Evolutionary conservation across 169 alveolate species (phyloP), one percentile per base, ranked within the genome.

Genomic region (Plasmodium malariae): DNA sequence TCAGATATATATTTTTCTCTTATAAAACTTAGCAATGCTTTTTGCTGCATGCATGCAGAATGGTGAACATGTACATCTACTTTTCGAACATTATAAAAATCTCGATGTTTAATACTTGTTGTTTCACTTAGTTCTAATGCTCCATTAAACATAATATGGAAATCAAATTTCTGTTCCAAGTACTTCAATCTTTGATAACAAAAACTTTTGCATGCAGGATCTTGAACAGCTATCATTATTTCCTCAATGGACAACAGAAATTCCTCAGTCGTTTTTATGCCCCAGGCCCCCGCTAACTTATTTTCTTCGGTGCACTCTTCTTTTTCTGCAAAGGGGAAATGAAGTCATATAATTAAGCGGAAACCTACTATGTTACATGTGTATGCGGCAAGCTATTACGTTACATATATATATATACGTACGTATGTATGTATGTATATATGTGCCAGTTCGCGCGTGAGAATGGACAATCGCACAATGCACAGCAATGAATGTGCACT

Each of bases 11-110:
- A 92, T 54, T 95, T 92, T n/a, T 88, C 94, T 89, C 95, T 70
- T 26, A 97, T 97, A 76, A 96, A 97, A 37, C 97, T 95, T n/a
- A 94, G 92, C 14, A 97, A 92, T 32, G 95, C 97, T 88, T 96
- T 94, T 65, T 96, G 97, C 40, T 94, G 97, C 99, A 97, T 97
- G 51, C 97, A 95, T 32, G 94, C 95, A 6, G 97, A 94, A 83
- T 97, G 98, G 69, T 97, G 99, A 17, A 97, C 96, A 92, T 97
- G 99, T 14, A 97, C 97, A 87, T 97, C 99, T 14, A 97, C 98
- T 70, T 97, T 97, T 45, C 96, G 83, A 9, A 96, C 97, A 78
- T 96, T 97, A 92, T 97, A 96, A 93, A 97, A 97, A 76, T 97
- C 99, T 7, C 96, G 91, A 37, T 93, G 94, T 37, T 88, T 87